Evolutionary conservation across 164 flowering plant species (phyloP), one percentile per base, ranked within the genome.

Genomic region (Tinospora cordifolia): DNA sequence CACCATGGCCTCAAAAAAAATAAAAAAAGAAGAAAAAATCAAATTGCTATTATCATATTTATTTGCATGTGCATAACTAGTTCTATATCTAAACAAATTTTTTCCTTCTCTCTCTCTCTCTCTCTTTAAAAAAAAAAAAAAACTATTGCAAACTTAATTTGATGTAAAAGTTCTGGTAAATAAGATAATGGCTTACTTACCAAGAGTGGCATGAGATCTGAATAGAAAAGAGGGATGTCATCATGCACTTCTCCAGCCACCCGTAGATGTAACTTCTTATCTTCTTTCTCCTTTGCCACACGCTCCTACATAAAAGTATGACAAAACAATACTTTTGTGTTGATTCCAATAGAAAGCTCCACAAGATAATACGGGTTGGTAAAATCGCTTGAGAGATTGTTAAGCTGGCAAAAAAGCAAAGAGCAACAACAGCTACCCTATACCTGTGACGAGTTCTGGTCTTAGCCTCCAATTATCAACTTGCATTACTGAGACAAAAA

Each of bases 121-220:
- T n/a, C n/a, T n/a, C n/a, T n/a, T n/a, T n/a, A n/a, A n/a, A n/a
- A n/a, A n/a, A n/a, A n/a, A n/a, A n/a, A n/a, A n/a, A n/a, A n/a
- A 30, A 30, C 36, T 30, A 30, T 30, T 1, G 3, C 36, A 30
- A 30, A 30, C 36, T 30, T 30, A 30, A 30, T 30, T 30, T 30
- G 4, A 30, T 1, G 3, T 1, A 30, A 30, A n/a, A 6, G 12
- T 22, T 57, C 46, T 21, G 12, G 59, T 59, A 67, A 68, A 74
- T n/a, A 60, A 59, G 22, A 41, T 19, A 36, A 57, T 67, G 69
- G 8, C 87, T 81, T 87, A 94, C 87, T 81, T 87, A 94, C 99
- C n/a, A 95, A 93, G 12, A 95, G 88, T 4, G 99, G 97, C 98
- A 95, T 86, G 70, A 90, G 49, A 77, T 95, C 99, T 8, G 98